A percentile compares a stretch with the other conserved stretches of the same genome.
Conservation (phyloP, 345 rosid species). For the Eutrema heterophyllum region DNA sequence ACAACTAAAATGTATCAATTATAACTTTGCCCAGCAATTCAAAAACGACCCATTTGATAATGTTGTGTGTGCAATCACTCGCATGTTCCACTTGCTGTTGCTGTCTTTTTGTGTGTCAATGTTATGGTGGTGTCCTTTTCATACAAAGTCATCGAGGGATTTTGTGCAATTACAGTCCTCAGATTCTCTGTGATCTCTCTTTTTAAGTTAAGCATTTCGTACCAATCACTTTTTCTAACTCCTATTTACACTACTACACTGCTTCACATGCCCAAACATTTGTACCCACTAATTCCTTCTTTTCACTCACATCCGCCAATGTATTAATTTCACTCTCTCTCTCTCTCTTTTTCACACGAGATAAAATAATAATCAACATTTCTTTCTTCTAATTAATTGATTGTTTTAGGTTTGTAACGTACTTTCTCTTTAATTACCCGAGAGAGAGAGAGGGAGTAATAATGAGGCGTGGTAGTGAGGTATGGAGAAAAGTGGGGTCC, state of each 20-base stretch:
- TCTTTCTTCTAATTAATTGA: background rate
- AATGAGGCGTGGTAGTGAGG: conserved; percentile 29
- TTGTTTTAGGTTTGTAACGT: conserved; percentile 6
- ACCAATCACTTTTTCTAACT: conserved; percentile 27
- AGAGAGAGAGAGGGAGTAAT: conserved; percentile 8
- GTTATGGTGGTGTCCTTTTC: conserved; percentile 27
- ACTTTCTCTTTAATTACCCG: conserved; percentile 5
- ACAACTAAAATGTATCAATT: background rate
- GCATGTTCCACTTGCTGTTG: conserved; percentile 29
- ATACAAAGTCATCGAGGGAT: conserved; percentile 20
- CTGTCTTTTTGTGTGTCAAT: conserved; percentile 20
- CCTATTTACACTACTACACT: conserved; percentile 12
- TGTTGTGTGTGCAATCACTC: conserved; percentile 25
- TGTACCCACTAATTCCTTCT: conserved; percentile 1
- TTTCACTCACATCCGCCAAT: background rate
- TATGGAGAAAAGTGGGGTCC: conserved; percentile 18
- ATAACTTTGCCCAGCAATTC: background rate
- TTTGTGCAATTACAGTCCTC: conserved; percentile 29
- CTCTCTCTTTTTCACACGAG: too few relatives aligned
- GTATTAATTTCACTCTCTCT: background rate
- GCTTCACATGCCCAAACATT: conserved; percentile 21
- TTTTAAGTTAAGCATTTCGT: conserved; percentile 27
- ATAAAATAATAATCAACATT: background rate
- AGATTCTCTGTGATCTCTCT: conserved; percentile 34
- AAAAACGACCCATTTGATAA: conserved; percentile 2